Conservation (phyloP, 495 filamentous ascomycete species). For the Aspergillus cristatus region DNA sequence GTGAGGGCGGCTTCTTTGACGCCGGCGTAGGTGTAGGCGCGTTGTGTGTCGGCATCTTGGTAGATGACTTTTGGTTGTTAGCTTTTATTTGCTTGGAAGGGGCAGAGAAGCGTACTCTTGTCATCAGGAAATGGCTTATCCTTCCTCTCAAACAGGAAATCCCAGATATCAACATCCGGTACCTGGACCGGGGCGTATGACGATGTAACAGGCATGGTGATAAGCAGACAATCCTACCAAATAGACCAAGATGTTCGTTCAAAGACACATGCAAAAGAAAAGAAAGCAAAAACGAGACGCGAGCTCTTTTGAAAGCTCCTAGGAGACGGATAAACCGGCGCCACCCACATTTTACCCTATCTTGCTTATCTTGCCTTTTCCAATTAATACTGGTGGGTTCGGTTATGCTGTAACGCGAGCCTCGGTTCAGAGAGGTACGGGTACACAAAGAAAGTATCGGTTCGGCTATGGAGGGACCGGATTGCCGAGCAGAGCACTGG, state of each 20-base stretch:
- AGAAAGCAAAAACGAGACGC: no score
- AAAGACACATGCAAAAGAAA: no score
- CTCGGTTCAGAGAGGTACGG: no score
- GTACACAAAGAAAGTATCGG: no score
- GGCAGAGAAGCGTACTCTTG: slow-evolving; percentile 19
- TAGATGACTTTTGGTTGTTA: slow-evolving; percentile 59
- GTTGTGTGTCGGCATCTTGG: slow-evolving; percentile 61
- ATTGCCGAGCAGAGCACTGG: no score
- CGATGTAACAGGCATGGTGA: slow-evolving; percentile 34
- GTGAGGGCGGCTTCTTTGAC: slow-evolving; percentile 54
- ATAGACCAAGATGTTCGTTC: not conserved
- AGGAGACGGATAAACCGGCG: no score
- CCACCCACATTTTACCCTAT: no score
- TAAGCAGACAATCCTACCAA: slow-evolving; percentile 13
- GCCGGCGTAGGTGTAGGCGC: slow-evolving; percentile 66
- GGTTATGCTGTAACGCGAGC: no score
- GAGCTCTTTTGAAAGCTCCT: no score
- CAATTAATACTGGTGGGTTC: no score
- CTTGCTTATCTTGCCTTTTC: no score
- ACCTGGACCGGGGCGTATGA: slow-evolving; percentile 28
- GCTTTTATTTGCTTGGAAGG: not conserved
- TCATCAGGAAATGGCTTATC: slow-evolving; percentile 55
- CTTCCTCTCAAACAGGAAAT: slow-evolving; percentile 70
- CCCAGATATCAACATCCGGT: slow-evolving; percentile 55
- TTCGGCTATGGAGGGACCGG: no score